These are phyloP conservation scores for Sporothrix mexicana DNA, from an alignment of 2,329 filamentous ascomycete species.

Conservation along the genomic window DNA sequence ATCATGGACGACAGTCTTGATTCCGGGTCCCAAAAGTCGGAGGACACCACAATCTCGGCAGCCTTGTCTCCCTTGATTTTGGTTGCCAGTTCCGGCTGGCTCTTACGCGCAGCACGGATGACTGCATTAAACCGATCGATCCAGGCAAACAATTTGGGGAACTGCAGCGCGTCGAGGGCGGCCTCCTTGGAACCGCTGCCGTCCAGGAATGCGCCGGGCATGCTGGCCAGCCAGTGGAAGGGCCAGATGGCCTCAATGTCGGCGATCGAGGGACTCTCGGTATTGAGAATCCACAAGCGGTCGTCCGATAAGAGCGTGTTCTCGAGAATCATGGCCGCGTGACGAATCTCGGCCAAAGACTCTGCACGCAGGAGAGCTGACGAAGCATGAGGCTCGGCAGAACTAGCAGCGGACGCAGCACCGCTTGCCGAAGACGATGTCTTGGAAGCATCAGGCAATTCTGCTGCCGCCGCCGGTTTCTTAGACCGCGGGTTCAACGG, in stretches of 20 bases:
- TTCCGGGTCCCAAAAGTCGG: slow-evolving; percentile 53
- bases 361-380: slow-evolving; percentile 52
- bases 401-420: neutral
- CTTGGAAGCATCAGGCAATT: neutral
- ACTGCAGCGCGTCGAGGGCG: slow-evolving; percentile 56
- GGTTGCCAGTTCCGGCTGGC: slow-evolving; percentile 36
- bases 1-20: slow-evolving; percentile 48
- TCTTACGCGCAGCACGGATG: slow-evolving; percentile 51
- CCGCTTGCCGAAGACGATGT: neutral
- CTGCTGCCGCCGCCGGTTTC: neutral
- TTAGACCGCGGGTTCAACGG: neutral
- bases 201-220: slow-evolving; percentile 61
- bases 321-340: slow-evolving; percentile 65
- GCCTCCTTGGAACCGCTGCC: slow-evolving; percentile 12
- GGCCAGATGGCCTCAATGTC: slow-evolving; percentile 74
- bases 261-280: slow-evolving; percentile 58
- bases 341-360: slow-evolving; percentile 60
- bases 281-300: slow-evolving; percentile 67
- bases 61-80: slow-evolving; percentile 62
- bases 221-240: slow-evolving; percentile 66
- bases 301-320: slow-evolving; percentile 67
- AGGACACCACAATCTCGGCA: slow-evolving; percentile 51
- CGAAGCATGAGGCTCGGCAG: slow-evolving; percentile 12
- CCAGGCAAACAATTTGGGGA: slow-evolving; percentile 68
- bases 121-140: slow-evolving; percentile 63